Conservation (phyloP, 345 rosid genomes). For the Aegle marmelos region DNA sequence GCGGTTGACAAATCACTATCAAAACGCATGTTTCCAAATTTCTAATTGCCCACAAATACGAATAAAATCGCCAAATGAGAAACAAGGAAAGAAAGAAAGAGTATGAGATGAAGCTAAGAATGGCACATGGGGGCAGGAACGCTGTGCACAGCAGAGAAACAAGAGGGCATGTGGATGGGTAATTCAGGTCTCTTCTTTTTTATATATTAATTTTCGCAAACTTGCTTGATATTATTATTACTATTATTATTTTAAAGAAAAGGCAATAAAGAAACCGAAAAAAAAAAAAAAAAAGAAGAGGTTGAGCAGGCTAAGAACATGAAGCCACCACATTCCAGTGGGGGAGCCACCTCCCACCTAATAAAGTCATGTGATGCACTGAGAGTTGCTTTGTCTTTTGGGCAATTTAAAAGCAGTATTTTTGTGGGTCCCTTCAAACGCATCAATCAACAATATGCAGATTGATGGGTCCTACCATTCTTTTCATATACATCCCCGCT, state of each 20-base stretch:
- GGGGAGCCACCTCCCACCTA: slow-evolving; percentile 37
- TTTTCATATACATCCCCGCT: slow-evolving; percentile 16
- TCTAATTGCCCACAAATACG: not conserved
- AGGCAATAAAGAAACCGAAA: not conserved
- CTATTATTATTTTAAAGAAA: not conserved
- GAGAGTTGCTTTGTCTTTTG: slow-evolving; percentile 23
- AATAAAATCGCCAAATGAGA: not conserved
- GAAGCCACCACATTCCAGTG: slow-evolving; percentile 45
- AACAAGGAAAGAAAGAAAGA: not conserved
- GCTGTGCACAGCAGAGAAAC: slow-evolving; percentile 25
- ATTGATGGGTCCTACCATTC: slow-evolving; percentile 19
- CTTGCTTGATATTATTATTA: not conserved
- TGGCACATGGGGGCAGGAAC: slow-evolving; percentile 43
- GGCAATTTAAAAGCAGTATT: slow-evolving; percentile 12
- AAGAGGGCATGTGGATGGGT: slow-evolving; percentile 31
- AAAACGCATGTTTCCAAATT: slow-evolving; percentile 8
- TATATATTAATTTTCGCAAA: not conserved
- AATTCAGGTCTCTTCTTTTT: slow-evolving; percentile 12
- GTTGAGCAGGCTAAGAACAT: slow-evolving; percentile 29
- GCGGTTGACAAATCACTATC: slow-evolving; percentile 48
- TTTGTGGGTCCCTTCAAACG: slow-evolving; percentile 8
- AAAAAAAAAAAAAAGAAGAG: too few relatives aligned
- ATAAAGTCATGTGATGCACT: slow-evolving; percentile 46
- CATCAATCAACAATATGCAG: slow-evolving; percentile 17
- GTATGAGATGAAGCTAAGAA: slow-evolving; percentile 21